phyloP scores from a whole-genome alignment of 306 rosid species.

The Lathyrus sativus region DNA sequence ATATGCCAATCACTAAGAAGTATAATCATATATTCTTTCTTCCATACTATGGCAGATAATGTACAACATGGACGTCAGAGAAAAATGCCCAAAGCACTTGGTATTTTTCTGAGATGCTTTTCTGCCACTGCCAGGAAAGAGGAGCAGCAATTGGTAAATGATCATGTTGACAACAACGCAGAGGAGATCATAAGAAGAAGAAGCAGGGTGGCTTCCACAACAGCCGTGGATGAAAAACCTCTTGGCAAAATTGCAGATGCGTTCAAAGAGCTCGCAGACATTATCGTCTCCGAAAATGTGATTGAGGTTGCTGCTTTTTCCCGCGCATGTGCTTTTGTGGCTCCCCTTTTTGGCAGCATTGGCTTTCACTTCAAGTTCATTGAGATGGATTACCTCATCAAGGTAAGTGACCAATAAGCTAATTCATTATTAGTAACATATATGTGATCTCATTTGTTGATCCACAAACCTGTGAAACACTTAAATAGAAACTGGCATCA shows the following conservation, averaged over 20 bases:
- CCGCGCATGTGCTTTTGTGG: constrained; percentile 19
- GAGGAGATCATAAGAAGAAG: background rate
- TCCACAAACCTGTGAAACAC: too few relatives aligned
- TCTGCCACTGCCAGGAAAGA: background rate
- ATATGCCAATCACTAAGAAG: background rate
- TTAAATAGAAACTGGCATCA: too few relatives aligned
- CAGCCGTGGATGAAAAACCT: constrained; percentile 6
- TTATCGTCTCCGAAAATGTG: background rate
- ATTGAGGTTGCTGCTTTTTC: constrained; percentile 30
- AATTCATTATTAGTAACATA: background rate
- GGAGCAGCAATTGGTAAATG: background rate
- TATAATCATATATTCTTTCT: constrained; percentile 4
- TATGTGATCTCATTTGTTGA: background rate
- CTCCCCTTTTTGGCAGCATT: constrained; percentile 20
- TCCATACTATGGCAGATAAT: background rate
- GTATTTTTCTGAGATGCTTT: constrained; percentile 13
- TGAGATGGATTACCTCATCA: constrained; percentile 35
- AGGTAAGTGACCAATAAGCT: constrained; percentile 4
- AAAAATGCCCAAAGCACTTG: background rate
- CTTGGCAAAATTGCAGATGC: constrained; percentile 27
- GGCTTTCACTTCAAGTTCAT: constrained; percentile 38
- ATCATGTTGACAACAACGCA: background rate
- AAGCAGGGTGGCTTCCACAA: background rate
- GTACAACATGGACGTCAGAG: background rate
- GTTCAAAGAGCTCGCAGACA: constrained; percentile 23